Conservation (phyloP, 1,284 basidiomycete species). For the Ceraceosorus bombacis region DNA sequence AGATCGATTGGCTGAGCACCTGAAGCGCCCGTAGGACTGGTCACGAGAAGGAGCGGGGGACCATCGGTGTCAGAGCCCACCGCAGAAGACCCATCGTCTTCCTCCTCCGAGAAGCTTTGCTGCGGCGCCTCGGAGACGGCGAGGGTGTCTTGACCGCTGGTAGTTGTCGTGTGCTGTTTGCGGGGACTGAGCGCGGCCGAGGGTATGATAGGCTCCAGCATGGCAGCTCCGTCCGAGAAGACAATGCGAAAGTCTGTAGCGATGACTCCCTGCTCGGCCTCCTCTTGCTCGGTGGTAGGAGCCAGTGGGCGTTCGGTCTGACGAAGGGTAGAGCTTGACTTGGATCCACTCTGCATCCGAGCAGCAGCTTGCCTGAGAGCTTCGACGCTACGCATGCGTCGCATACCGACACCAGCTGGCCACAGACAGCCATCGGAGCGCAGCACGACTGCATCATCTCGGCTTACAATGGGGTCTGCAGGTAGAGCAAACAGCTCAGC, state of each 20-base stretch:
- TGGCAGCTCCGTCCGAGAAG: too few relatives aligned
- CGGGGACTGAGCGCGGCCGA: too few relatives aligned
- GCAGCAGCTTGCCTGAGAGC: not conserved
- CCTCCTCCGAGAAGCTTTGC: too few relatives aligned
- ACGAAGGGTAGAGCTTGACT: not conserved
- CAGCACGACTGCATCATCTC: not conserved
- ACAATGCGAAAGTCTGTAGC: too few relatives aligned
- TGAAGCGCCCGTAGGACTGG: not conserved
- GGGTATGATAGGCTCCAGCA: too few relatives aligned
- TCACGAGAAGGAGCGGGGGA: not conserved
- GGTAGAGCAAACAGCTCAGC: not conserved
- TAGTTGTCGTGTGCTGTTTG: not conserved
- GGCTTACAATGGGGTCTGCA: not conserved
- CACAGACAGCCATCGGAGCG: not conserved
- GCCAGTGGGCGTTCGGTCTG: not conserved
- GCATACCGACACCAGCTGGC: not conserved
- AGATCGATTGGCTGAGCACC: not conserved
- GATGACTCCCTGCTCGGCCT: too few relatives aligned
- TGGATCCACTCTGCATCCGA: not conserved
- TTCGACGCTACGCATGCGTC: not conserved
- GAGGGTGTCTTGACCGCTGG: not conserved
- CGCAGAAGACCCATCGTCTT: too few relatives aligned
- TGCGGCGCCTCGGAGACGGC: not conserved
- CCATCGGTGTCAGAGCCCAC: not conserved
- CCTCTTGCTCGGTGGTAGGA: too few relatives aligned